Conservation (phyloP, 2,329 filamentous ascomycete genomes). For the Stachybotrys chlorohalonatus region DNA sequence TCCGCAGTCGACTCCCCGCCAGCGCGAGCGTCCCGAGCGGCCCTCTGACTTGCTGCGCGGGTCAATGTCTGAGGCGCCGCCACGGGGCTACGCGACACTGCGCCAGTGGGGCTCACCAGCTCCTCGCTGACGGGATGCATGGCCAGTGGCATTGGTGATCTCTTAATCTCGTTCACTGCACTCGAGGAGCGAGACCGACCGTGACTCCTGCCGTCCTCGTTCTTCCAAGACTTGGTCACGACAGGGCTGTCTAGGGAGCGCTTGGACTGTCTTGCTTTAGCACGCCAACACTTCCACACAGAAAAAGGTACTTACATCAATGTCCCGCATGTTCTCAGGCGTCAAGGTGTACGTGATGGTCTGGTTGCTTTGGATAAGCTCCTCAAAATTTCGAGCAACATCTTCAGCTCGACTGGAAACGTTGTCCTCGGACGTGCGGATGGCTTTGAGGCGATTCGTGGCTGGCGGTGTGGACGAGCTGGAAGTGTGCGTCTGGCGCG, state of each 20-base stretch:
- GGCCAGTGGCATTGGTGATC: slow-evolving; percentile 10
- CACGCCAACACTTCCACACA: neutral
- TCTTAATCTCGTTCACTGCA: slow-evolving; percentile 25
- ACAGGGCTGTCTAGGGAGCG: slow-evolving; percentile 34
- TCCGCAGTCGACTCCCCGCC: slow-evolving; percentile 66
- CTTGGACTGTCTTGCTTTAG: slow-evolving; percentile 23
- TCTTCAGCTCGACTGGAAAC: slow-evolving; percentile 40
- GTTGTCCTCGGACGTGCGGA: slow-evolving; percentile 51
- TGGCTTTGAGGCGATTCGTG: slow-evolving; percentile 35
- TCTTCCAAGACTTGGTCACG: slow-evolving; percentile 32
- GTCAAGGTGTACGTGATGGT: slow-evolving; percentile 78
- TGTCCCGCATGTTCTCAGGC: slow-evolving; percentile 67
- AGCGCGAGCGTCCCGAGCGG: slow-evolving; percentile 64
- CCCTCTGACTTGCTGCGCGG: neutral
- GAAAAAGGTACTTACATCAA: slow-evolving; percentile 47
- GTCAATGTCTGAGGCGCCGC: neutral
- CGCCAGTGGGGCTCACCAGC: neutral
- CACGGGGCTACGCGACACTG: neutral
- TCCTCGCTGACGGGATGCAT: slow-evolving; percentile 1
- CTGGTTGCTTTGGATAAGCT: slow-evolving; percentile 72
- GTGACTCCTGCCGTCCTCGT: slow-evolving; percentile 33
- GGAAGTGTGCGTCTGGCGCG: slow-evolving; percentile 33
- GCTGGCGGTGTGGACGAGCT: slow-evolving; percentile 32
- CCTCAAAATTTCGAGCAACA: slow-evolving; percentile 62
- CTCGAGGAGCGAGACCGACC: slow-evolving; percentile 42